Evolutionary conservation across 805 yeast genomes (phyloP).

Genomic region (Starmerella ratchasimensis): DNA sequence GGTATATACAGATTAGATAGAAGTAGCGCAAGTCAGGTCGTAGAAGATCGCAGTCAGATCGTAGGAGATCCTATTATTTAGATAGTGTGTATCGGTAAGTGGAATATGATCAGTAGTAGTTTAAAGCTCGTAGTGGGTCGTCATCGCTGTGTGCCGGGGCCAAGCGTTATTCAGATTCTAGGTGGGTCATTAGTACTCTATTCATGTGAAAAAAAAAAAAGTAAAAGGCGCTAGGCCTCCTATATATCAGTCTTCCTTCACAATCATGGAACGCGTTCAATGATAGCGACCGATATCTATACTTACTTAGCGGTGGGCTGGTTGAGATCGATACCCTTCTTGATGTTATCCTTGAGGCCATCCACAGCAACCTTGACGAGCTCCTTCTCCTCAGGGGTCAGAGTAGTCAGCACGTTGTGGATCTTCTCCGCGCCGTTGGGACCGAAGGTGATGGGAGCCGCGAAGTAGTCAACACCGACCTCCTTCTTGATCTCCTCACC

Average conservation of each 20-base stretch:
- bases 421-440: slow-evolving; percentile 55
- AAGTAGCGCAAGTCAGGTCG: no score
- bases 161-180: no score
- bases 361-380: slow-evolving; percentile 73
- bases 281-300: no score
- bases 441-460: slow-evolving; percentile 60
- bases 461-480: slow-evolving; percentile 65
- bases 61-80: no score
- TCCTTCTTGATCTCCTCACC: slow-evolving; percentile 54
- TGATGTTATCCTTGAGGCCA: slow-evolving; percentile 78
- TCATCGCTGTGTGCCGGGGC: no score
- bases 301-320: slow-evolving; percentile 19
- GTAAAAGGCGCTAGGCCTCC: neutral
- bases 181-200: neutral
- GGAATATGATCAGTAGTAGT: no score
- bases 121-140: no score
- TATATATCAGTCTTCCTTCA: no score
- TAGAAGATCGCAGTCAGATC: no score
- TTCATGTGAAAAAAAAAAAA: neutral
- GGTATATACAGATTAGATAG: no score
- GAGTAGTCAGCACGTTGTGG: slow-evolving; percentile 50
- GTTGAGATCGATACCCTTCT: slow-evolving; percentile 85
- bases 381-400: slow-evolving; percentile 69
- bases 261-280: neutral
- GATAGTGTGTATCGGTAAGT: no score